Percentiles rank a stretch among this genome's conserved stretches.
Conservation (phyloP, 176 grass and related monocot genomes). For the Urochloa ruziziensis region DNA sequence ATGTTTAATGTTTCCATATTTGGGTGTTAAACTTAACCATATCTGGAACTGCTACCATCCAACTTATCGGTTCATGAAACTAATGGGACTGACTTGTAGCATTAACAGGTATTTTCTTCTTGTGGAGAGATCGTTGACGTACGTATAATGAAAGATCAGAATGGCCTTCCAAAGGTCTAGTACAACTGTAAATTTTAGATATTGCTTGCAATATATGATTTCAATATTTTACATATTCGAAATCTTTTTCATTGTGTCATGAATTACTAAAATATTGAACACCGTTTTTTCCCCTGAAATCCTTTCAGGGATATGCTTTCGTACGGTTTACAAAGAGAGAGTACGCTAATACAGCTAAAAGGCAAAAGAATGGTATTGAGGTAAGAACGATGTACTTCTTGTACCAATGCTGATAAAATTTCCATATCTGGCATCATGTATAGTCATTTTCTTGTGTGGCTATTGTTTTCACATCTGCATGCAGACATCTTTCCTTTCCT, state of each 20-base stretch:
- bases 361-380: conserved; percentile 60
- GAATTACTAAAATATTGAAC: background rate
- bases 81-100: conserved; percentile 8
- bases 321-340: conserved; percentile 67
- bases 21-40: background rate
- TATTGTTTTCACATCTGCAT: background rate
- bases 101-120: conserved; percentile 77
- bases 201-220: conserved; percentile 19
- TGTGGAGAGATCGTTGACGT: conserved; percentile 65
- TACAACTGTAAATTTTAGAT: background rate
- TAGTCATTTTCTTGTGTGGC: background rate
- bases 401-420: conserved; percentile 12
- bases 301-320: conserved; percentile 77
- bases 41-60: background rate
- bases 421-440: background rate
- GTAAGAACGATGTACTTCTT: conserved; percentile 40
- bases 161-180: conserved; percentile 66
- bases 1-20: conserved; percentile 13
- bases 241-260: background rate
- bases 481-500: background rate
- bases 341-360: conserved; percentile 56
- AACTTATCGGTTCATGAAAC: background rate
- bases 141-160: conserved; percentile 69
- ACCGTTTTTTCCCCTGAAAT: conserved; percentile 18
- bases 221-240: background rate